phyloP scores from a whole-genome alignment of 148 eudicot species.

The Camellia japonica region DNA sequence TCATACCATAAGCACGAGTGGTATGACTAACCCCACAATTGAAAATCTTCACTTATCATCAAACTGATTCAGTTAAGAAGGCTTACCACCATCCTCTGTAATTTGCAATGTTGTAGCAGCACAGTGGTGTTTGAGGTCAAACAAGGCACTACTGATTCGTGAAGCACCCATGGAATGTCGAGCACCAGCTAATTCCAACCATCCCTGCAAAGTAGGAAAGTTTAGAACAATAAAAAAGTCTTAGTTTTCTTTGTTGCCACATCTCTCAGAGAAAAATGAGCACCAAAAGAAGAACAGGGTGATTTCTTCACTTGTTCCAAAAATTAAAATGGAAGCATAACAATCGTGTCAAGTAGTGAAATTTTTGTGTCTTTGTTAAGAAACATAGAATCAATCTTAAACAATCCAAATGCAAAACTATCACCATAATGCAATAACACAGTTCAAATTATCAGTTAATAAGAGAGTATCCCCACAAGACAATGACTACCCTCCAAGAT shows the following conservation, averaged over 20 bases:
- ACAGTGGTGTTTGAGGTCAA: conserved; percentile 68
- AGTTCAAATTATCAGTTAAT: neutral
- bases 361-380: neutral
- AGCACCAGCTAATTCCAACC: conserved; percentile 78
- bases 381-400: neutral
- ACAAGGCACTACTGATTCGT: conserved; percentile 62
- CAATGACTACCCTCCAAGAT: neutral
- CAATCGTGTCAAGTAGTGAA: neutral
- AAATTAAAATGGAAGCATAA: conserved; percentile 1
- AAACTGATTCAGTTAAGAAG: neutral
- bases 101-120: conserved; percentile 72
- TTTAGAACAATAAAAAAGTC: neutral
- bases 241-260: neutral
- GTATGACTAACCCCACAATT: neutral
- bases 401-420: neutral
- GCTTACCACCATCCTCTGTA: conserved; percentile 40
- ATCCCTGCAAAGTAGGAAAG: conserved; percentile 44
- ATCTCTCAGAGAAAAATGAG: neutral
- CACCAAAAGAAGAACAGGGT: neutral
- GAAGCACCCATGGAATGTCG: conserved; percentile 87
- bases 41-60: neutral
- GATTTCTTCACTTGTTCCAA: neutral
- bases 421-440: neutral
- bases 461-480: neutral
- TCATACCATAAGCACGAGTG: neutral